These are phyloP conservation scores for Phytophthora pluvialis DNA, from an alignment of 352 stramenopile species.

Conservation along the genomic window DNA sequence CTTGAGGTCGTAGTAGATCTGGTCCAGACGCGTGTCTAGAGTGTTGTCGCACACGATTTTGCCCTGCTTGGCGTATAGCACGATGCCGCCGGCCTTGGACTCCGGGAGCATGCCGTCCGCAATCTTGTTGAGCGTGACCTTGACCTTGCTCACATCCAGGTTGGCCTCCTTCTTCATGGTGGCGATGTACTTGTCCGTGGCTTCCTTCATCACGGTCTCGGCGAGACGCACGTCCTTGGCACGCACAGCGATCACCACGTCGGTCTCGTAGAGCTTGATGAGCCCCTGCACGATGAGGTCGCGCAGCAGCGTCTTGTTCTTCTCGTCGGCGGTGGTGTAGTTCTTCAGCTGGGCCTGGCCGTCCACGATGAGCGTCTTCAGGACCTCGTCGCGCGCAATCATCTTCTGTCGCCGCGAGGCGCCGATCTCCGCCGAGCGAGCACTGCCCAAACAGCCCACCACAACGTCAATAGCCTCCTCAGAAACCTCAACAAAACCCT, in stretches of 20 bases:
- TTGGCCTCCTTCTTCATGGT: constrained; percentile 92
- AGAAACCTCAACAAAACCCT: not conserved
- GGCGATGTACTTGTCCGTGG: constrained; percentile 83
- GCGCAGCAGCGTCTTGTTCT: constrained; percentile 95
- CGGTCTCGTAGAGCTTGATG: constrained; percentile 98
- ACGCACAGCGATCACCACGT: constrained; percentile 94
- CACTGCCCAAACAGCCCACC: constrained; percentile 40
- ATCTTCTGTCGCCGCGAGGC: constrained; percentile 97
- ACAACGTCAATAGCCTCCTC: not conserved
- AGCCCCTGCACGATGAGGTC: constrained; percentile 98
- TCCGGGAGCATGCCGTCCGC: constrained; percentile 85
- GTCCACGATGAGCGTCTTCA: constrained; percentile 84
- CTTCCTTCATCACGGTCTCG: constrained; percentile 88
- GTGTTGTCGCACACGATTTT: constrained; percentile 99
- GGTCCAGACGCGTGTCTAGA: constrained; percentile 90
- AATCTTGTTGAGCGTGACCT: constrained; percentile 91
- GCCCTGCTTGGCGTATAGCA: constrained; percentile 90
- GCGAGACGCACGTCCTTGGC: constrained; percentile 91
- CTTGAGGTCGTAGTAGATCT: constrained; percentile 88
- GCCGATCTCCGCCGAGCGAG: constrained; percentile 94
- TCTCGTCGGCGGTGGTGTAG: constrained; percentile 68
- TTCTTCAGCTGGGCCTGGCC: constrained; percentile 60
- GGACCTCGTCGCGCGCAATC: constrained; percentile 91
- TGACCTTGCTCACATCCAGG: constrained; percentile 90
- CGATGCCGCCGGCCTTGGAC: constrained; percentile 80